Conservation (phyloP, 805 yeast genomes). For the Wickerhamiella vanderwaltii region DNA sequence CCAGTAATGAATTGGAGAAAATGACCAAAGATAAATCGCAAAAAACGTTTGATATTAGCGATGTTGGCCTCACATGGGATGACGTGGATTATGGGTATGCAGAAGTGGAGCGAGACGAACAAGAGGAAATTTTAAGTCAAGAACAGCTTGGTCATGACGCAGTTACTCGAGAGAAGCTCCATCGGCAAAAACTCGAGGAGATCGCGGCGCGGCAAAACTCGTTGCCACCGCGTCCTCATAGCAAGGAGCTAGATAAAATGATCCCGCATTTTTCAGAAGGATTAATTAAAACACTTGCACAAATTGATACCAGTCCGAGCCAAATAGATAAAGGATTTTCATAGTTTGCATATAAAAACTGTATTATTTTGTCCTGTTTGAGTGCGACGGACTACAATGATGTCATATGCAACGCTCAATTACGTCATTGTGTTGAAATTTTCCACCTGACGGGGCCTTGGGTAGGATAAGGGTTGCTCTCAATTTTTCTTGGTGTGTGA, state of each 20-base stretch:
- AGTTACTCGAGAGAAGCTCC: conserved; percentile 22
- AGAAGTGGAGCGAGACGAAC: conserved; percentile 38
- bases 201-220: conserved; percentile 17
- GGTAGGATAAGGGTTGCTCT: no score
- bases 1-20: not conserved
- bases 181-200: conserved; percentile 20
- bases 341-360: not conserved
- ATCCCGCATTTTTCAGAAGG: conserved; percentile 18
- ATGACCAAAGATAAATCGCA: conserved; percentile 17
- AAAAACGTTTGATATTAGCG: conserved; percentile 33
- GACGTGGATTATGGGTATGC: conserved; percentile 38
- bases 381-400: no score
- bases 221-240: conserved; percentile 23
- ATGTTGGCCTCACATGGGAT: conserved; percentile 30
- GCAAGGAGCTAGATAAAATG: conserved; percentile 24
- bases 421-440: no score
- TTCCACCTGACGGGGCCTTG: no score
- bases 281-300: not conserved
- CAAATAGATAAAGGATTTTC: conserved; percentile 4
- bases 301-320: conserved; percentile 5
- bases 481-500: no score
- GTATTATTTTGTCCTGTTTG: not conserved
- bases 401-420: no score
- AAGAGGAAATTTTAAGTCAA: conserved; percentile 28
- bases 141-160: conserved; percentile 25